Conservation (phyloP, 768 basidiomycete genomes). For the Amanita thiersii region DNA sequence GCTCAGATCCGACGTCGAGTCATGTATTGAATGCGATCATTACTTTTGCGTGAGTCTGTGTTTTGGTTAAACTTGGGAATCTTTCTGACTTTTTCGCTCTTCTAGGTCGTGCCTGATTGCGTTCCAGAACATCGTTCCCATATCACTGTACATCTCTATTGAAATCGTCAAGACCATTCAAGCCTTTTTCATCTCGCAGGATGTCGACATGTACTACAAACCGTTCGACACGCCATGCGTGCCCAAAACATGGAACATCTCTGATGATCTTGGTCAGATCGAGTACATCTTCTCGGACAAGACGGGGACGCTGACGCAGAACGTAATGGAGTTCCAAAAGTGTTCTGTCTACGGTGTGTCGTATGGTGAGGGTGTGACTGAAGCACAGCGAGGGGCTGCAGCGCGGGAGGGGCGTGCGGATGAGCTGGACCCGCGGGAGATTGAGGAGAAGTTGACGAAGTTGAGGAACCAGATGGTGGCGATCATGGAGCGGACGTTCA, state of each 20-base stretch:
- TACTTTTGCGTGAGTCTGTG: slow-evolving; percentile 75
- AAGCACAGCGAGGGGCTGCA: slow-evolving; percentile 90
- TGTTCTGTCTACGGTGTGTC: slow-evolving; percentile 78
- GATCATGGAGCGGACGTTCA: slow-evolving; percentile 70
- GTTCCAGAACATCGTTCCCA: slow-evolving; percentile 96
- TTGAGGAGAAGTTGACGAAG: slow-evolving; percentile 51
- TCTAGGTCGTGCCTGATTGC: slow-evolving; percentile 84
- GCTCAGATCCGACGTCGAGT: slow-evolving; percentile 53
- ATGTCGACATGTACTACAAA: slow-evolving; percentile 93
- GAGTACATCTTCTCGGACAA: slow-evolving; percentile 90
- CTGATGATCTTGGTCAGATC: slow-evolving; percentile 97
- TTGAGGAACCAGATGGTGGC: slow-evolving; percentile 74
- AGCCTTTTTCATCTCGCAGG: slow-evolving; percentile 93
- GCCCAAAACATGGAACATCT: slow-evolving; percentile 98
- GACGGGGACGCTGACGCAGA: slow-evolving; percentile 95
- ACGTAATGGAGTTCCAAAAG: slow-evolving; percentile 98
- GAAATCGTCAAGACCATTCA: slow-evolving; percentile 98
- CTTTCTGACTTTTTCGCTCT: slow-evolving; percentile 2
- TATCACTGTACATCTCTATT: slow-evolving; percentile 94
- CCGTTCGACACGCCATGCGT: slow-evolving; percentile 83
- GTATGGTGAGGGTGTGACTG: slow-evolving; percentile 93
- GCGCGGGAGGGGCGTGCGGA: slow-evolving; percentile 71
- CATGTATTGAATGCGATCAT: slow-evolving; percentile 69
- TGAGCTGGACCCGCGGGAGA: slow-evolving; percentile 59
- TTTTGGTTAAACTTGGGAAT: slow-evolving; percentile 2